A percentile compares a stretch with the other conserved stretches of the same genome.
Evolutionary conservation across 768 basidiomycete species (phyloP).

Genomic region (Podaxis carcinomalis): DNA sequence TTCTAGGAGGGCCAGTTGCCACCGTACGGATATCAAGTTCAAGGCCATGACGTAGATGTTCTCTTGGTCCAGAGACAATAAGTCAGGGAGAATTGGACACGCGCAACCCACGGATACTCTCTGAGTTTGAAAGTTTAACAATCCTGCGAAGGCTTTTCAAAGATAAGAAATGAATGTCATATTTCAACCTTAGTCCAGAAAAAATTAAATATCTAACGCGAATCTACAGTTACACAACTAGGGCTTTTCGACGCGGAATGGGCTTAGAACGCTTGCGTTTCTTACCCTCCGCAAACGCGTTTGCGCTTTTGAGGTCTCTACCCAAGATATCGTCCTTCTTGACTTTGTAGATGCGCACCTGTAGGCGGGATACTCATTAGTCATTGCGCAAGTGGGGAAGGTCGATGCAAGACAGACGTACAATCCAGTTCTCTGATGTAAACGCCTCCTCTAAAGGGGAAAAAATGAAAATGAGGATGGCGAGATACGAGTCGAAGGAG

Average conservation of each 20-base stretch:
- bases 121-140: too few relatives aligned
- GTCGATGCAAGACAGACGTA: slow-evolving; percentile 31
- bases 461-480: slow-evolving; percentile 9
- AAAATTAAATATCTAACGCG: slow-evolving; percentile 9
- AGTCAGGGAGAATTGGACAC: too few relatives aligned
- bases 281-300: slow-evolving; percentile 82
- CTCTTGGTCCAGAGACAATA: too few relatives aligned
- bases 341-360: slow-evolving; percentile 92
- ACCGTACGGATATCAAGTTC: too few relatives aligned
- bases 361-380: not conserved
- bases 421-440: slow-evolving; percentile 99
- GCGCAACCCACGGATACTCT: too few relatives aligned
- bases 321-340: slow-evolving; percentile 92
- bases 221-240: slow-evolving; percentile 25
- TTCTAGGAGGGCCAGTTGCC: too few relatives aligned
- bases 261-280: slow-evolving; percentile 84
- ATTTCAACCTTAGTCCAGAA: not conserved
- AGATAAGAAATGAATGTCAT: not conserved
- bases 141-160: too few relatives aligned
- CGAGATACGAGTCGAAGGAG: not conserved
- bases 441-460: slow-evolving; percentile 83
- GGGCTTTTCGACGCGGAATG: slow-evolving; percentile 49
- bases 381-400: slow-evolving; percentile 2
- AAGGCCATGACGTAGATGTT: too few relatives aligned
- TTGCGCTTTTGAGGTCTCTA: slow-evolving; percentile 84